These are phyloP conservation scores for Salvia miltiorrhiza DNA, from an alignment of 257 asterid genomes.

Conservation along the genomic window DNA sequence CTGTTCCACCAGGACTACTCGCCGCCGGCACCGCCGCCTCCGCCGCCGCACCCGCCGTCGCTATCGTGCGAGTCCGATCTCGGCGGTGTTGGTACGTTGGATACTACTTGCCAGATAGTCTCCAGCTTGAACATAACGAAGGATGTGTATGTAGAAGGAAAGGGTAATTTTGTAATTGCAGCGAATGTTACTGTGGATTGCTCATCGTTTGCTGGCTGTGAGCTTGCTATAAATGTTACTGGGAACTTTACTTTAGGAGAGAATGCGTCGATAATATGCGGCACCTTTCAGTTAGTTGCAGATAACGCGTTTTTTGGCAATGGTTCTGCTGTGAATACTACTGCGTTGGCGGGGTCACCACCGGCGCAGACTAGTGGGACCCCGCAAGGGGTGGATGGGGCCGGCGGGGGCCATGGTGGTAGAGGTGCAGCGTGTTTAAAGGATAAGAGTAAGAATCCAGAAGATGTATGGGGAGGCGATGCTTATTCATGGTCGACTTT, in stretches of 20 bases:
- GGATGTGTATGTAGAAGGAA: slow-evolving; percentile 81
- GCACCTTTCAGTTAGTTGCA: slow-evolving; percentile 61
- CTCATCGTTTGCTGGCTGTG: slow-evolving; percentile 71
- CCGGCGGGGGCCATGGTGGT: slow-evolving; percentile 99
- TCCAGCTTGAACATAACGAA: slow-evolving; percentile 63
- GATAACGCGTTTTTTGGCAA: slow-evolving; percentile 61
- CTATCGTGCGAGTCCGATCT: slow-evolving; percentile 81
- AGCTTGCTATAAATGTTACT: slow-evolving; percentile 61
- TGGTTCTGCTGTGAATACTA: slow-evolving; percentile 71
- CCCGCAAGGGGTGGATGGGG: slow-evolving; percentile 88
- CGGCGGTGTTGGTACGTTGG: slow-evolving; percentile 87
- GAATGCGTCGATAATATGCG: slow-evolving; percentile 53
- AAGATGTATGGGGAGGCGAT: slow-evolving; percentile 99
- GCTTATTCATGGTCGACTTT: slow-evolving; percentile 80
- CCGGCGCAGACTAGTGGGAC: slow-evolving; percentile 96
- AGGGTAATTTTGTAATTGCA: slow-evolving; percentile 73
- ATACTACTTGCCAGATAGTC: slow-evolving; percentile 77
- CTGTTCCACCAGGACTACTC: slow-evolving; percentile 88
- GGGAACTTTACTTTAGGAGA: slow-evolving; percentile 72
- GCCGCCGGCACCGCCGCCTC: slow-evolving; percentile 99
- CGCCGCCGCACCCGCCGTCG: slow-evolving; percentile 98
- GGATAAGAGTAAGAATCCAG: slow-evolving; percentile 68
- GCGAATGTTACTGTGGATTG: slow-evolving; percentile 70
- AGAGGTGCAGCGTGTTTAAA: slow-evolving; percentile 87
- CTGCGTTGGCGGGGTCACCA: slow-evolving; percentile 81